These are phyloP conservation scores for Nannizziopsis arthrosporioides DNA, from an alignment of 2,329 filamentous ascomycete species.

Conservation along the genomic window DNA sequence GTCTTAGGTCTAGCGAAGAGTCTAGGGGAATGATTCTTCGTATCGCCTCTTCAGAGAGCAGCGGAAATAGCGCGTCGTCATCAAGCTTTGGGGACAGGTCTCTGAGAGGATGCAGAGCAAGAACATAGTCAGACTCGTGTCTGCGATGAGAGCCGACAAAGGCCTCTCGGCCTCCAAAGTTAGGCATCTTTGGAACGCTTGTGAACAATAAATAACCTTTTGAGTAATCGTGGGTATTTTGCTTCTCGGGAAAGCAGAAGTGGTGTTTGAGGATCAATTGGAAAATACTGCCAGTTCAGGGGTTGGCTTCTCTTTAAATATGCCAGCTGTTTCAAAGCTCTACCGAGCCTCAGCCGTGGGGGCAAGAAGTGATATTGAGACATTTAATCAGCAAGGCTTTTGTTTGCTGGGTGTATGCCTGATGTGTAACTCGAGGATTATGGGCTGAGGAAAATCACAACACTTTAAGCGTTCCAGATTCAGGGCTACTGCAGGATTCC, in stretches of 20 bases:
- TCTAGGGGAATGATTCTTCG: no score
- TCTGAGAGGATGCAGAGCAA: no score
- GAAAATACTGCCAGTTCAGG: background rate
- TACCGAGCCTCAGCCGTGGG: background rate
- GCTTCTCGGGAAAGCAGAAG: background rate
- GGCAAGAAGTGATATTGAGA: no score
- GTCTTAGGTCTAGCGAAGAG: no score
- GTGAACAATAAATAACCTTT: background rate
- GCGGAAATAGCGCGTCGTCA: no score
- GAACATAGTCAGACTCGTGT: background rate
- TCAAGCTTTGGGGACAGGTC: no score
- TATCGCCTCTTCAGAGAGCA: no score
- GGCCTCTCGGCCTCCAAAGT: conserved; percentile 1
- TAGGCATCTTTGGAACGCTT: background rate
- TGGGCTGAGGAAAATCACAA: background rate
- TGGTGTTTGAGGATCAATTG: background rate
- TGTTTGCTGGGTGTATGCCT: background rate
- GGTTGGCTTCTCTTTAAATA: background rate
- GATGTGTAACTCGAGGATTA: background rate
- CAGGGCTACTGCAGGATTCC: background rate
- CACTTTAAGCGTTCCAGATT: background rate
- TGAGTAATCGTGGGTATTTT: background rate
- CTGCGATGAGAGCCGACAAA: background rate
- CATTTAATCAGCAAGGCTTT: no score
- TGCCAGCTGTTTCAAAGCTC: background rate